Percentiles rank a stretch among this genome's conserved stretches.
These are phyloP conservation scores for Astragalus membranaceus DNA, from an alignment of 306 rosid species.

Conservation along the genomic window DNA sequence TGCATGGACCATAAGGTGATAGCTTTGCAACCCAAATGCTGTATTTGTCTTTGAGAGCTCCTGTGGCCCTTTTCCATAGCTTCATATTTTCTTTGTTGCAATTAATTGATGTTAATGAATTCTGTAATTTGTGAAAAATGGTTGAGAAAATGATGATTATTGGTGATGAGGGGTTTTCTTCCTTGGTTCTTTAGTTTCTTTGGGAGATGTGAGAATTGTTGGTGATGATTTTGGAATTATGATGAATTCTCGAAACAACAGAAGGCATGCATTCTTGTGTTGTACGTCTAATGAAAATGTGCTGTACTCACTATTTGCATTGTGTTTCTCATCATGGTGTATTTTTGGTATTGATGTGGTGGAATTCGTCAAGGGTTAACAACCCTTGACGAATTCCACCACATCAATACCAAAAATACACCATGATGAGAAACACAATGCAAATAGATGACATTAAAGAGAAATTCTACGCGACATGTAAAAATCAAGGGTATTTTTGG, in stretches of 20 bases:
- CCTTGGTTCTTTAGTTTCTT: background rate
- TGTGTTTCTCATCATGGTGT: background rate
- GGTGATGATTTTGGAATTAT: background rate
- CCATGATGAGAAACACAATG: background rate
- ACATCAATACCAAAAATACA: background rate
- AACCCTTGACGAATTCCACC: conserved; percentile 16
- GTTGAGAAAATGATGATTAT: background rate
- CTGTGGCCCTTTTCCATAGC: conserved; percentile 60
- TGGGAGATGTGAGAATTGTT: background rate
- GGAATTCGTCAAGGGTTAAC: conserved; percentile 25
- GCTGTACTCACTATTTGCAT: background rate
- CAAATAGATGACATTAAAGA: no score
- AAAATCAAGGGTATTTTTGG: no score
- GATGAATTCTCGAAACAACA: background rate
- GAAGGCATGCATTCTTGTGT: background rate
- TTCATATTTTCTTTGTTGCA: conserved; percentile 33
- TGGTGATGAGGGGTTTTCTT: background rate
- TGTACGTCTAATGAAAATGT: background rate
- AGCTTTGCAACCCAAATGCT: conserved; percentile 55
- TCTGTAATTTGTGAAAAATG: no score
- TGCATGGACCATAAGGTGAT: conserved; percentile 29
- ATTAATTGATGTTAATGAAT: background rate
- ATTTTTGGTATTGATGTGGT: background rate
- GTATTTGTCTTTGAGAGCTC: conserved; percentile 60
- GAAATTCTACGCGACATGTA: no score